These are phyloP conservation scores for Ensete ventricosum DNA, from an alignment of 176 grass and related monocot species.

Conservation along the genomic window DNA sequence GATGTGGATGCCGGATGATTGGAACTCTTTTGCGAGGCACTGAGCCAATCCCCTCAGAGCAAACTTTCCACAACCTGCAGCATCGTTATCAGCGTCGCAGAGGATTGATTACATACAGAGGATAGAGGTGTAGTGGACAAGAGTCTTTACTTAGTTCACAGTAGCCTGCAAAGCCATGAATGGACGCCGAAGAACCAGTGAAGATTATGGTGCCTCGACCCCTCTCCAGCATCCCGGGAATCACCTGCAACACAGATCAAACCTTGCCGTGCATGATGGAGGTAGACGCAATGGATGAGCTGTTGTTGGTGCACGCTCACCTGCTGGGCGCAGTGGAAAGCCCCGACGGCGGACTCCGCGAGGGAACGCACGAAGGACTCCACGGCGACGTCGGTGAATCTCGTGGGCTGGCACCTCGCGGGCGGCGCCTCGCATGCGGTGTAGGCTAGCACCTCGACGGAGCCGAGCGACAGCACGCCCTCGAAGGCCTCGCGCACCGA, in stretches of 20 bases:
- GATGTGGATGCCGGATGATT: constrained; percentile 62
- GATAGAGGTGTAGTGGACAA: no score
- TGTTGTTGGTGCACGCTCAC: constrained; percentile 15
- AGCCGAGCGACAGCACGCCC: constrained; percentile 76
- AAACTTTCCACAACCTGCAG: constrained; percentile 76
- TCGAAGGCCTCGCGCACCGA: constrained; percentile 94
- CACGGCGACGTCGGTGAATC: constrained; percentile 45
- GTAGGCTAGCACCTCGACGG: constrained; percentile 81
- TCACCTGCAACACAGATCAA: constrained; percentile 32
- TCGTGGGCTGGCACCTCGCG: constrained; percentile 17
- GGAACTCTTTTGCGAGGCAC: constrained; percentile 76
- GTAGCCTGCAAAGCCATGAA: constrained; percentile 52
- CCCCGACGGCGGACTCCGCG: constrained; percentile 48
- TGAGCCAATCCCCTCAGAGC: constrained; percentile 69
- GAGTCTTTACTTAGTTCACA: constrained; percentile 36
- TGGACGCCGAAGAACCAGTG: constrained; percentile 68
- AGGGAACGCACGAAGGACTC: constrained; percentile 57
- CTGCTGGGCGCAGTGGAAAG: constrained; percentile 83
- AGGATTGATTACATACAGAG: no score
- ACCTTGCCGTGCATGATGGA: no score
- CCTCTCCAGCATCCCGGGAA: constrained; percentile 78
- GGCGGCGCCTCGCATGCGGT: constrained; percentile 41
- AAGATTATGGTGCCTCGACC: constrained; percentile 82
- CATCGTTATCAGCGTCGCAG: not conserved
- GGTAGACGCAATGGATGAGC: no score